These are phyloP conservation scores for Eryngium alpinum DNA, from an alignment of 140 eudicot species.

Conservation along the genomic window DNA sequence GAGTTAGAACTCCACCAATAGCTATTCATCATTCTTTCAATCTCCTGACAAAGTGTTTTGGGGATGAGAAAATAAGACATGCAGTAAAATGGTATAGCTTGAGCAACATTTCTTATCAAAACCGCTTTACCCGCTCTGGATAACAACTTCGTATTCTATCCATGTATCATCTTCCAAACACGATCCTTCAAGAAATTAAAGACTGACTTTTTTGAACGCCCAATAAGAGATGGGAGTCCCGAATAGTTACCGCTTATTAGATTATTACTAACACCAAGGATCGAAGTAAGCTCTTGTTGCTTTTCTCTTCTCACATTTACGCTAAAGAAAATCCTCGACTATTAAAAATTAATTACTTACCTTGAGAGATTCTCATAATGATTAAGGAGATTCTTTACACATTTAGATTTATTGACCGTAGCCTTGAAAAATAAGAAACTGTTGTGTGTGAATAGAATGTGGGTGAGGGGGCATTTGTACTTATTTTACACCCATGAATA, in stretches of 20 bases:
- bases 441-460: not conserved
- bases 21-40: not conserved
- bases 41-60: not conserved
- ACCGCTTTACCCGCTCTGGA: not conserved
- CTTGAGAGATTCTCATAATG: too few species aligned
- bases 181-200: not conserved
- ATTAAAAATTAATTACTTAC: too few species aligned
- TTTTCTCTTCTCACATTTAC: too few species aligned
- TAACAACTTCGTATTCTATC: not conserved
- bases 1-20: too few species aligned
- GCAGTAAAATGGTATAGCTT: not conserved
- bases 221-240: not conserved
- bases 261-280: too few species aligned
- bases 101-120: not conserved
- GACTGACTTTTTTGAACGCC: not conserved
- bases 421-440: too few species aligned
- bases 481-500: not conserved
- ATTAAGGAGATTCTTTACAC: too few species aligned
- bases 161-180: not conserved
- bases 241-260: too few species aligned
- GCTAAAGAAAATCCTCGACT: too few species aligned
- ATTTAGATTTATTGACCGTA: too few species aligned
- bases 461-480: not conserved
- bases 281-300: too few species aligned
- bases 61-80: too few species aligned